Conservation (phyloP, 148 eudicot species). For the Rhododendron ovatum region DNA sequence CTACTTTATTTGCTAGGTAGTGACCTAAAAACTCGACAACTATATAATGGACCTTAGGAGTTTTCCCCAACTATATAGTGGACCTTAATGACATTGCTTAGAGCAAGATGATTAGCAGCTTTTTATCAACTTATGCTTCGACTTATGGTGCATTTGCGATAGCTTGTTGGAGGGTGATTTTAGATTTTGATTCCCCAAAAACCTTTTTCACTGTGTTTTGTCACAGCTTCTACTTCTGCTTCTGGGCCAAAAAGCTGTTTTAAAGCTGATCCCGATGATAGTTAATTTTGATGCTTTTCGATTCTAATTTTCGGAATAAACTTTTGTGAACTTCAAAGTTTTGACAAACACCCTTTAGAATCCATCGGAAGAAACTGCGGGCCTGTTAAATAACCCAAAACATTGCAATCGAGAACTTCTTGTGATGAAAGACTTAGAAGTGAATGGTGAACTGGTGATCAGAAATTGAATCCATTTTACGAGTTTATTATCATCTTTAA, state of each 20-base stretch:
- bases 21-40: background rate
- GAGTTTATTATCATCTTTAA: background rate
- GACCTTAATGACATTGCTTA: background rate
- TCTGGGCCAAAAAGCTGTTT: background rate
- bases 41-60: background rate
- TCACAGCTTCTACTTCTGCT: background rate
- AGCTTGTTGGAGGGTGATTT: background rate
- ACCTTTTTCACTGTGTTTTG: background rate
- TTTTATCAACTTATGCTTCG: background rate
- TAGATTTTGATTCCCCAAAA: background rate
- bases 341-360: background rate
- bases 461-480: background rate
- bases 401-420: background rate
- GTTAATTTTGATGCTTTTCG: background rate
- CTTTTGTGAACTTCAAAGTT: background rate
- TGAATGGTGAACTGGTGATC: background rate
- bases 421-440: background rate
- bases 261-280: background rate
- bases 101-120: background rate
- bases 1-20: background rate
- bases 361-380: background rate
- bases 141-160: background rate
- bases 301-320: background rate
- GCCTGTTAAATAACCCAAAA: background rate
- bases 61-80: background rate